A percentile compares a stretch with the other conserved stretches of the same genome.
Conservation (phyloP, 2,329 filamentous ascomycete species). For the Corniculantispora saksenae region DNA sequence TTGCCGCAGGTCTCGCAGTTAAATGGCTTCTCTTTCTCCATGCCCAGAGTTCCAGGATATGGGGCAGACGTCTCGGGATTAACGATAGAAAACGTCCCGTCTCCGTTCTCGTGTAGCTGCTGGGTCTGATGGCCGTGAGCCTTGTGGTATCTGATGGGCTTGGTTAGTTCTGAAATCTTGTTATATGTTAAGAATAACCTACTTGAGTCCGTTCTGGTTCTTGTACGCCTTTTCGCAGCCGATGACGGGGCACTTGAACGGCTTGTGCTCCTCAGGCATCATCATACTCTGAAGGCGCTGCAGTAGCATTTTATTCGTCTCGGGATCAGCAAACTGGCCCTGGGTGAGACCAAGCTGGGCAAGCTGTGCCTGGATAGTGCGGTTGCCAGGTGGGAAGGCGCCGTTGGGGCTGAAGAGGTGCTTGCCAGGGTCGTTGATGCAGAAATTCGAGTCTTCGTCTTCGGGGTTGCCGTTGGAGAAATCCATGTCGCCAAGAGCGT, state of each 20-base stretch:
- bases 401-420: conserved; percentile 85
- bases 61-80: conserved; percentile 93
- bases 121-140: conserved; percentile 95
- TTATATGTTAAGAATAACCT: conserved; percentile 40
- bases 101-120: conserved; percentile 92
- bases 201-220: conserved; percentile 98
- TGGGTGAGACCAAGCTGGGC: conserved; percentile 74
- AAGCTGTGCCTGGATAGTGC: conserved; percentile 66
- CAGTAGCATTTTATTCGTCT: conserved; percentile 63
- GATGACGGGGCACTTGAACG: conserved; percentile 96
- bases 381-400: conserved; percentile 64
- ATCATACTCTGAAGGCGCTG: conserved; percentile 62
- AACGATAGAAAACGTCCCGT: conserved; percentile 97
- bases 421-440: conserved; percentile 93
- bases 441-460: conserved; percentile 49
- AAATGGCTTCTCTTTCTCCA: conserved; percentile 99
- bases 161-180: conserved; percentile 29
- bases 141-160: conserved; percentile 60
- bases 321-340: conserved; percentile 75
- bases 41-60: conserved; percentile 94
- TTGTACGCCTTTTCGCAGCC: conserved; percentile 99
- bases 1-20: conserved; percentile 97
- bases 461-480: conserved; percentile 47
- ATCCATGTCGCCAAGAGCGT: conserved; percentile 52
- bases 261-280: conserved; percentile 89